Conservation (phyloP, 805 yeast genomes). For the Ogataea ramenticola region DNA sequence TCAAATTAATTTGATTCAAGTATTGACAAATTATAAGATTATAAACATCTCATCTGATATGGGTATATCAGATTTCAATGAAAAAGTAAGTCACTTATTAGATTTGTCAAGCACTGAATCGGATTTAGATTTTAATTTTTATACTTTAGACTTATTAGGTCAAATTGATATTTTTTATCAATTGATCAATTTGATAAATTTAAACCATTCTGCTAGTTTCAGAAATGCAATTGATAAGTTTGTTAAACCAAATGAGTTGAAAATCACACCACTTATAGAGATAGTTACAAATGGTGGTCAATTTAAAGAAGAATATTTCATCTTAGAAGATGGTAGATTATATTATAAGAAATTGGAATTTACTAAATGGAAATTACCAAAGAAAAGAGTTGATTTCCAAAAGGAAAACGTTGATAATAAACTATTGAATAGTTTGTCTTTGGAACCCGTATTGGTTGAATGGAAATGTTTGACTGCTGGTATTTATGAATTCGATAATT, state of each 20-base stretch:
- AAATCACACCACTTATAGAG: constrained; percentile 16
- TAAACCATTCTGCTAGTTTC: constrained; percentile 37
- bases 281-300: constrained; percentile 2
- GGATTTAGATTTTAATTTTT: constrained; percentile 25
- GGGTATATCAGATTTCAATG: constrained; percentile 22
- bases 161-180: constrained; percentile 42
- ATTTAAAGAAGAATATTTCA: constrained; percentile 20
- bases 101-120: constrained; percentile 1
- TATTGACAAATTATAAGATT: constrained; percentile 29
- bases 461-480: constrained; percentile 37
- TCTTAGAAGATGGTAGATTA: constrained; percentile 47
- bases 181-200: constrained; percentile 30
- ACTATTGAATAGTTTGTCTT: constrained; percentile 5
- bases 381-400: constrained; percentile 21
- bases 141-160: constrained; percentile 33
- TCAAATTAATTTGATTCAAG: constrained; percentile 33
- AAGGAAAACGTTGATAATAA: constrained; percentile 2
- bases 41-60: constrained; percentile 12
- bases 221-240: constrained; percentile 40
- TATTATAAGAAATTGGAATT: constrained; percentile 32
- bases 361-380: constrained; percentile 29
- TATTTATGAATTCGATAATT: constrained; percentile 34
- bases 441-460: constrained; percentile 28
- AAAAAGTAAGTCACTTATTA: constrained; percentile 6
- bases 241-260: constrained; percentile 18